Base-by-base conservation (phyloP, 192 early-diverging fungal genomes). In the Coemansia sp. region DNA sequence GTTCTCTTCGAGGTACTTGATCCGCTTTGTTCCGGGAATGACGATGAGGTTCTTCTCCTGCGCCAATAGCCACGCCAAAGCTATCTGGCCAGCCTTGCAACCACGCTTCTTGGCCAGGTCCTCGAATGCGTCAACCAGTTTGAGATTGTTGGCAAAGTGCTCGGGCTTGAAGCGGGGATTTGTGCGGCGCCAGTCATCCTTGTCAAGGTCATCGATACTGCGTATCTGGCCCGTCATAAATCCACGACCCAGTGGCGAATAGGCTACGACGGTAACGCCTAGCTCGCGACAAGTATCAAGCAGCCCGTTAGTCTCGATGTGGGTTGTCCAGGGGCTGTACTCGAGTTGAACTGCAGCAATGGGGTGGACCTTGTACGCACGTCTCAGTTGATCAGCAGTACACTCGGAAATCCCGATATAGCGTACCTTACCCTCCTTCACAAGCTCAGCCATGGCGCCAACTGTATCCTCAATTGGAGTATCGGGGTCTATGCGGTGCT, bases 161-260 rank as follows among this genome's bases (percentile, higher is more conserved):
- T 89, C 89, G 0, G 70, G 78, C 60, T 83, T 68, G 82, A 92
- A 92, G 3, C 87, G 86, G 11, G 88, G 83, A 41, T 77, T 71
- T 13, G 36, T 61, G 24, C 73, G 64, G 54, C 91, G 76, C 67
- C 73, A 86, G 65, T 92, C 91, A 33, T 62, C 72, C 33, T 66
- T 69, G 8, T 67, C 75, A 14, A 92, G 75, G 35, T 90, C 87
- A 9, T 87, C 84, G 40, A 70, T 59, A 16, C 68, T 76, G 60
- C 77, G 78, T 68, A 88, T 85, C 13, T 80, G 74, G n/a, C 91
- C 89, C 4, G 88, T 88, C 57, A 93, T 65, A 41, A 91, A 87
- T 7, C 93, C 93, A 54, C 88, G 84, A 3, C 89, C 91, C 10
- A 93, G 66, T 3, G 90, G 91, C 9, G 90, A 89, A 60, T 92